Evolutionary conservation across 2,329 filamentous ascomycete species (phyloP), one percentile per base, ranked within the genome.

Genomic region (Rugonectria rugulosa): DNA sequence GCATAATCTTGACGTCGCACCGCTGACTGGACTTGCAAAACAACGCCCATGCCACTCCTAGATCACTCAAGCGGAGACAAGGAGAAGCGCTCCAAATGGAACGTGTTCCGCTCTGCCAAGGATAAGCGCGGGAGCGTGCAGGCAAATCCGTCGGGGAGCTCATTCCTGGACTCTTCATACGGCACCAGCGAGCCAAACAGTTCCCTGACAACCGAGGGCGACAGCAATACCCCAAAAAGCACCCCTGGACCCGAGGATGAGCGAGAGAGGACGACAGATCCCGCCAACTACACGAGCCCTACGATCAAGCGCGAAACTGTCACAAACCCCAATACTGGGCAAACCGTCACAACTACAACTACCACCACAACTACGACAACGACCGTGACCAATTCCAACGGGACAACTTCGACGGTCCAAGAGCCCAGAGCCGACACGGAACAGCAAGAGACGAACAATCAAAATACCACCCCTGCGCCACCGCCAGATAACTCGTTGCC

Each of bases 341-440:
- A 67, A 43, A 65, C 59, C 6, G 53, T 65, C 17, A 67, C 64
- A 1, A 66, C 63, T 1, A 63, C 65, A 3, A 65, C 62, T 0
- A 63, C 64, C 0, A 55, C 67, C 0, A 53, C 65, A 0, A 73
- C 75, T 0, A 75, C 73, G 6, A 71, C 70, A 0, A 67, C 64
- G 1, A 67, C 64, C 0, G 50, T 67, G 1, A 63, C 46, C 6
- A 64, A 67, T 32, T 56, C 64, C 17, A 67, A 67, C 36, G 64
- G 64, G 10, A 67, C 64, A 0, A 63, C 52, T 0, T 56, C 59
- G 6, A 67, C 64, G 2, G 48, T 62, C 7, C 62, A 67, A 20
- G 62, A 67, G 3, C 64, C 60, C 21, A 50, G 46, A 6, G 50
- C 53, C 4, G 36, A 52, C 0, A 59, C 43, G 14, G 64, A 66